These are phyloP conservation scores for Citrus hindsii DNA, from an alignment of 345 rosid species.

Conservation along the genomic window DNA sequence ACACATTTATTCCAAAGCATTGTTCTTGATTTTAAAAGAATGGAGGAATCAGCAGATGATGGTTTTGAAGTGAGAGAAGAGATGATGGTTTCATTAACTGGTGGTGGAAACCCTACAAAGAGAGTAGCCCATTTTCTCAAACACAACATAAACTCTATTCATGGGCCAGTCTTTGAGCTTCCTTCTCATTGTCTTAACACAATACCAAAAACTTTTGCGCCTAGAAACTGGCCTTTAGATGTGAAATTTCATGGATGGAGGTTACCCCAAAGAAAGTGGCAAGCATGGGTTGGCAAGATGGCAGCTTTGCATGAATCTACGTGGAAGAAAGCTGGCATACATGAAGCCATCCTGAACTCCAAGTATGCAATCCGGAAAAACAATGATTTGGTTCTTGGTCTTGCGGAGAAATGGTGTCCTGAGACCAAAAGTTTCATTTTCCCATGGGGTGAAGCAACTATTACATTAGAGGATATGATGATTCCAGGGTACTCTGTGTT, in stretches of 20 bases:
- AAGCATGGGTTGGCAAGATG: constrained; percentile 45
- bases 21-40: background rate
- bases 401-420: constrained; percentile 47
- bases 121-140: constrained; percentile 37
- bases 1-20: background rate
- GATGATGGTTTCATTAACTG: constrained; percentile 29
- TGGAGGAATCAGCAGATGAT: constrained; percentile 3
- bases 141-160: constrained; percentile 14
- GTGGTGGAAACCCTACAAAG: constrained; percentile 12
- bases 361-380: constrained; percentile 24
- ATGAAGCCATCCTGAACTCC: constrained; percentile 42
- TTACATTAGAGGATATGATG: constrained; percentile 46
- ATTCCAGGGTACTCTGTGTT: constrained; percentile 36
- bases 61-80: constrained; percentile 38
- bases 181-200: constrained; percentile 19
- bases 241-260: constrained; percentile 32
- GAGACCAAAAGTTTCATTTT: constrained; percentile 51
- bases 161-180: constrained; percentile 18
- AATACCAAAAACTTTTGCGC: background rate
- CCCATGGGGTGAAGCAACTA: constrained; percentile 58
- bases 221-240: constrained; percentile 20
- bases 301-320: constrained; percentile 17
- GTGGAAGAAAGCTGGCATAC: constrained; percentile 46
- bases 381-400: constrained; percentile 27
- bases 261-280: constrained; percentile 28